A percentile compares a stretch with the other conserved stretches of the same genome.
Conservation (phyloP, 352 stramenopile genomes). For the Pythium monospermum region DNA sequence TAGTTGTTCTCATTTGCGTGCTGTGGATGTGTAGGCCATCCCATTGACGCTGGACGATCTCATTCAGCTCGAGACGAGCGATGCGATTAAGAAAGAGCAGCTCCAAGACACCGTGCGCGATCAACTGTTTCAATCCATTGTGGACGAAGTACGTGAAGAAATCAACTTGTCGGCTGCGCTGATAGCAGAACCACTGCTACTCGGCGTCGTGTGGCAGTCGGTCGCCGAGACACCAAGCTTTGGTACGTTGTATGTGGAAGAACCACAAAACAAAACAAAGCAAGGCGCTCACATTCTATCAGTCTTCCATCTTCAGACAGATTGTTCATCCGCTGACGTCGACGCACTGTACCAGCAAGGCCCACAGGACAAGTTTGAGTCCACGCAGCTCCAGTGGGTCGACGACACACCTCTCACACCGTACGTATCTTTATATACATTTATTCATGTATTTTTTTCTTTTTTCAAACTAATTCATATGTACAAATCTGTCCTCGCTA, state of each 20-base stretch:
- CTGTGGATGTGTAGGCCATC: constrained; percentile 15
- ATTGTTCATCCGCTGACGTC: constrained; percentile 16
- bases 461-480: background rate
- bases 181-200: constrained; percentile 42
- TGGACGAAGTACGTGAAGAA: constrained; percentile 72
- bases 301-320: constrained; percentile 60
- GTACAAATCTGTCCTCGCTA: background rate
- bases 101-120: constrained; percentile 4
- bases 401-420: no score
- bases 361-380: constrained; percentile 27
- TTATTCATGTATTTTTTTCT: background rate
- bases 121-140: constrained; percentile 58
- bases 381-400: constrained; percentile 45
- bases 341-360: constrained; percentile 17
- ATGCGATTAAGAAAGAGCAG: background rate
- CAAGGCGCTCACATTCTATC: background rate
- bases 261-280: background rate
- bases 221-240: constrained; percentile 76
- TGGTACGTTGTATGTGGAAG: no score
- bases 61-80: background rate
- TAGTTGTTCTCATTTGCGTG: no score
- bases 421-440: background rate
- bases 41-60: constrained; percentile 15
- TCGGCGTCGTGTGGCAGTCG: constrained; percentile 67
- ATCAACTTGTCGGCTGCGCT: constrained; percentile 55